These are phyloP conservation scores for Candida mesenterica DNA, from an alignment of 1,139 yeast species.

Conservation along the genomic window DNA sequence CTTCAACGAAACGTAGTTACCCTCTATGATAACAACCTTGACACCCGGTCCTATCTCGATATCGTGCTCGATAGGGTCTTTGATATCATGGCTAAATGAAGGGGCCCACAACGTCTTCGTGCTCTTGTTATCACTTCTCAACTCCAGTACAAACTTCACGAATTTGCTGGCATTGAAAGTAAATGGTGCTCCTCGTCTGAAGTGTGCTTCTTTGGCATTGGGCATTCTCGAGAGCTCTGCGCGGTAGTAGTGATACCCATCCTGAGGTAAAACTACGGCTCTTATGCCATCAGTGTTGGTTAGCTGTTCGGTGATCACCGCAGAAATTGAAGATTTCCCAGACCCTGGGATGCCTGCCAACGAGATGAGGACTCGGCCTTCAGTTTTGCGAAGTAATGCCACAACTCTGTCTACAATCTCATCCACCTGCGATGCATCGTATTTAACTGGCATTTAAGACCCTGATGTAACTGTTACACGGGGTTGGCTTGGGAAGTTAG, in stretches of 20 bases:
- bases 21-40: conserved; percentile 61
- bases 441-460: conserved; percentile 1
- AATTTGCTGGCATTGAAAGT: conserved; percentile 67
- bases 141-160: conserved; percentile 25
- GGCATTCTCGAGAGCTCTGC: conserved; percentile 47
- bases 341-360: conserved; percentile 82
- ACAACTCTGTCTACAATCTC: conserved; percentile 4
- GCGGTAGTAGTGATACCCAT: conserved; percentile 80
- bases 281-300: conserved; percentile 14
- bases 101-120: conserved; percentile 51
- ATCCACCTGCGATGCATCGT: conserved; percentile 6
- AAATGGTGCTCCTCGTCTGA: conserved; percentile 78
- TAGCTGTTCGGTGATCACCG: conserved; percentile 21
- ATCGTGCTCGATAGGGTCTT: conserved; percentile 63
- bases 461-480: too few relatives aligned
- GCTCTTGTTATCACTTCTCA: conserved; percentile 7
- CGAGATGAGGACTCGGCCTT: conserved; percentile 31
- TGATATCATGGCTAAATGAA: conserved; percentile 69
- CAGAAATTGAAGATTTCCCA: conserved; percentile 73
- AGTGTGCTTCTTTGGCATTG: conserved; percentile 56
- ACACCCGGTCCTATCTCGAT: conserved; percentile 42
- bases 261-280: conserved; percentile 50
- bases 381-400: not conserved
- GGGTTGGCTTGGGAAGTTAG: too few relatives aligned
- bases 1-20: conserved; percentile 55